Percentiles rank a stretch among this genome's conserved stretches.
Conservation (phyloP, 495 filamentous ascomycete species). For the Lindgomyces ingoldianus region DNA sequence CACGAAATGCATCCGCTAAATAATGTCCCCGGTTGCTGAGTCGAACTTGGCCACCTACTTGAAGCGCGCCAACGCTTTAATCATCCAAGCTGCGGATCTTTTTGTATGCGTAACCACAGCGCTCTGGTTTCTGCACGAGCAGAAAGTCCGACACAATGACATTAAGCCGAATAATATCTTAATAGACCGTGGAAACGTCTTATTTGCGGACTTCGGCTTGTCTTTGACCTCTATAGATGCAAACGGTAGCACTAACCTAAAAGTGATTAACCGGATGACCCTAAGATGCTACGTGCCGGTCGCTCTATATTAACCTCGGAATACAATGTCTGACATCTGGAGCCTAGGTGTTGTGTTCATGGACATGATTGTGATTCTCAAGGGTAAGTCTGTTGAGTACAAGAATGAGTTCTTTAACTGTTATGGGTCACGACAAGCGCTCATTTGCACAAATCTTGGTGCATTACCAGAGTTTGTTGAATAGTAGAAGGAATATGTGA, state of each 20-base stretch:
- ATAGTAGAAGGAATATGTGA: conserved; percentile 6
- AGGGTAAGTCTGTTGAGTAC: conserved; percentile 18
- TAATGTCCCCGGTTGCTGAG: conserved; percentile 45
- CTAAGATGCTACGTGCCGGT: conserved; percentile 43
- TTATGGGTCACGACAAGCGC: conserved; percentile 6
- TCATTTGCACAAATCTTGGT: conserved; percentile 15
- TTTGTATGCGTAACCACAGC: conserved; percentile 47
- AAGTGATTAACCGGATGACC: conserved; percentile 29
- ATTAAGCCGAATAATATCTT: conserved; percentile 52
- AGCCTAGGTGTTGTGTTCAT: conserved; percentile 50
- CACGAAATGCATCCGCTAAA: conserved; percentile 37
- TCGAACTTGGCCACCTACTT: conserved; percentile 33
- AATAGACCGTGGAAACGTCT: conserved; percentile 41
- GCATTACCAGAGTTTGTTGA: conserved; percentile 9
- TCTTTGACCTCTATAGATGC: conserved; percentile 40
- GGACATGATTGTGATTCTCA: conserved; percentile 47
- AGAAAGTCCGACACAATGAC: conserved; percentile 46
- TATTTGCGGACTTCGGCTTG: conserved; percentile 50
- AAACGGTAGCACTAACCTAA: conserved; percentile 35
- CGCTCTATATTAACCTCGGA: conserved; percentile 31
- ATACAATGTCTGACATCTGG: conserved; percentile 47
- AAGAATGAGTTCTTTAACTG: conserved; percentile 19
- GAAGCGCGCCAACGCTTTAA: neutral
- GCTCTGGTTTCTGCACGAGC: conserved; percentile 45
- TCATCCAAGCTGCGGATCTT: conserved; percentile 37